Evolutionary conservation across 805 yeast species (phyloP).

Genomic region (Sugiyamaella boreocaroliniensis): DNA sequence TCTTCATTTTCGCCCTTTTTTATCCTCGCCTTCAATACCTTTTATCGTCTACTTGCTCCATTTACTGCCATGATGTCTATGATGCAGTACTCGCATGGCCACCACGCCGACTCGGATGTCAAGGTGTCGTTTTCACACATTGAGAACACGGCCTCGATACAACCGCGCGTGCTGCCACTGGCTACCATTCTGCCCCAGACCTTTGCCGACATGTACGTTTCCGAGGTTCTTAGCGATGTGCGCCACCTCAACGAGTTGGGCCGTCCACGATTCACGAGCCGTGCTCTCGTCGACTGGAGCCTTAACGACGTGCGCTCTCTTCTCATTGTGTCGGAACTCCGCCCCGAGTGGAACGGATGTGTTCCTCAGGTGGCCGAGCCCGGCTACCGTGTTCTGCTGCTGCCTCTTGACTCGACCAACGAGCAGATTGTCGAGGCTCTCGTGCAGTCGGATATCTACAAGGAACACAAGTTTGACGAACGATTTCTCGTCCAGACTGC

Average conservation of each 20-base stretch:
- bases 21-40: neutral
- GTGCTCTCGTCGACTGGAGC: constrained; percentile 64
- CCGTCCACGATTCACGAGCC: constrained; percentile 55
- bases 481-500: constrained; percentile 56
- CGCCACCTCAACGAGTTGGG: constrained; percentile 29
- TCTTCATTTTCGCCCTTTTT: neutral
- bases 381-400: constrained; percentile 40
- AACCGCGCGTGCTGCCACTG: constrained; percentile 25
- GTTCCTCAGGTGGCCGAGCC: constrained; percentile 36
- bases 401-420: constrained; percentile 51
- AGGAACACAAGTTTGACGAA: constrained; percentile 52
- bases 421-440: constrained; percentile 41
- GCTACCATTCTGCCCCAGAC: constrained; percentile 34
- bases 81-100: neutral
- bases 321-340: constrained; percentile 44
- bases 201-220: constrained; percentile 51
- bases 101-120: neutral
- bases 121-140: constrained; percentile 8
- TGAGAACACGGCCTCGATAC: constrained; percentile 2
- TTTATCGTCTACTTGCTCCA: neutral
- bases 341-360: constrained; percentile 50
- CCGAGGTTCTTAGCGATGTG: constrained; percentile 45
- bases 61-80: constrained; percentile 1
- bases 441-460: constrained; percentile 56
- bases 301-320: constrained; percentile 62